These are phyloP conservation scores for Crinitomyces ghanaensis DNA, from an alignment of 805 yeast genomes.

Conservation along the genomic window DNA sequence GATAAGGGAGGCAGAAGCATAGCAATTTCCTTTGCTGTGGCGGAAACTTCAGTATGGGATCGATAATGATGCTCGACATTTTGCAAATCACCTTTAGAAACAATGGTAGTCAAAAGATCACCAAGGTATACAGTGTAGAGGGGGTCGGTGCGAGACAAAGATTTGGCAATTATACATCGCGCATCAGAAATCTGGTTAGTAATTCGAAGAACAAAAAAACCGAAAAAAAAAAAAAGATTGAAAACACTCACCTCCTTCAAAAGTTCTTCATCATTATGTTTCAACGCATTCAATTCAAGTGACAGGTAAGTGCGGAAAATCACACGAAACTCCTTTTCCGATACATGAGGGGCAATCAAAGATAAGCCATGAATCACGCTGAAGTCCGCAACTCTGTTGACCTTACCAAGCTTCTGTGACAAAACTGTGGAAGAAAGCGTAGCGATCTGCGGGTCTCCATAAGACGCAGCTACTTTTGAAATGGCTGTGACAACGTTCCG, in stretches of 20 bases:
- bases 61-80: conserved; percentile 69
- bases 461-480: conserved; percentile 50
- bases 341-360: conserved; percentile 47
- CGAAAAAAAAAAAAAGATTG: conserved; percentile 5
- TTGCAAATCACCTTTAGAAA: conserved; percentile 71
- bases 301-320: conserved; percentile 47
- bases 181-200: conserved; percentile 14
- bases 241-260: conserved; percentile 14
- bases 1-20: conserved; percentile 64
- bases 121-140: conserved; percentile 46
- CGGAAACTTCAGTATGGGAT: conserved; percentile 33
- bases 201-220: conserved; percentile 5
- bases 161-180: conserved; percentile 10
- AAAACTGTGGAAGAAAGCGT: conserved; percentile 71
- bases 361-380: conserved; percentile 57
- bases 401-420: conserved; percentile 54
- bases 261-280: conserved; percentile 29
- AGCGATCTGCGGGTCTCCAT: conserved; percentile 61
- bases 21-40: conserved; percentile 57
- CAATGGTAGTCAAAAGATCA: conserved; percentile 55
- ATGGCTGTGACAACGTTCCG: conserved; percentile 61
- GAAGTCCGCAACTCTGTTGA: conserved; percentile 35
- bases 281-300: conserved; percentile 35
- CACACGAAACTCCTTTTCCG: conserved; percentile 57
- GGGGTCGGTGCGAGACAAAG: conserved; percentile 26